Base-by-base conservation (phyloP, 2,329 filamentous ascomycete species). In the Penicillium sp. region DNA sequence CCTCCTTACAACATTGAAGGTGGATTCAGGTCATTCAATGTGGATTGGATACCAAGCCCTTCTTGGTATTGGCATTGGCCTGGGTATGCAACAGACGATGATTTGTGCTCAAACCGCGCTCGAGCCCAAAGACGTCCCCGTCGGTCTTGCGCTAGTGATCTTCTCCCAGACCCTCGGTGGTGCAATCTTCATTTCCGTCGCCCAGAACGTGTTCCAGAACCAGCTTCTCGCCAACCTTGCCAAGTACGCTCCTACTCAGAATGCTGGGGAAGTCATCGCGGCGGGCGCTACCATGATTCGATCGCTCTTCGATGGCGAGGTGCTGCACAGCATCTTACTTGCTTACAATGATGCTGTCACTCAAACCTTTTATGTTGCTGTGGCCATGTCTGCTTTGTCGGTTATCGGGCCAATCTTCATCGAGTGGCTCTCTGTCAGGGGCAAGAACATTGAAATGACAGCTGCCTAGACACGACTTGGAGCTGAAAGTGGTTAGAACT, bases 31-130 rank as follows among this genome's bases (percentile, higher is more conserved):
- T 6, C 63, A 69, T 46, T 47, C 64, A 6, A 63, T 62, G 21
- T 76, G 72, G 73, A 74, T 76, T 49, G 72, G 72, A 2, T 77
- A 75, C 52, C 72, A 75, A 39, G 64, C 70, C 3, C 36, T 76
- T 0, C 64, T 67, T 21, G 73, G 73, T 42, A 59, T 71, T 5
- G 73, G 74, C 1, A 52, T 71, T 0, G 74, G 74, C 4, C 38
- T 72, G 3, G 72, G 71, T 5, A 61, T 74, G 56, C 73, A 75
- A 45, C 68, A 70, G 38, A 56, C 72, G 7, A 67, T 70, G 54
- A 66, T 73, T 14, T 69, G 69, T 2, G 64, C 65, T 3, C 74
- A 76, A 54, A 68, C 71, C 0, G 64, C 68, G 4, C 66, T 75
- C 3, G 55, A 63, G 10, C 29, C 57, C 5, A 59, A 54, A 8